Evolutionary conservation across 164 flowering plant species (phyloP).

Genomic region (Houttuynia cordata): DNA sequence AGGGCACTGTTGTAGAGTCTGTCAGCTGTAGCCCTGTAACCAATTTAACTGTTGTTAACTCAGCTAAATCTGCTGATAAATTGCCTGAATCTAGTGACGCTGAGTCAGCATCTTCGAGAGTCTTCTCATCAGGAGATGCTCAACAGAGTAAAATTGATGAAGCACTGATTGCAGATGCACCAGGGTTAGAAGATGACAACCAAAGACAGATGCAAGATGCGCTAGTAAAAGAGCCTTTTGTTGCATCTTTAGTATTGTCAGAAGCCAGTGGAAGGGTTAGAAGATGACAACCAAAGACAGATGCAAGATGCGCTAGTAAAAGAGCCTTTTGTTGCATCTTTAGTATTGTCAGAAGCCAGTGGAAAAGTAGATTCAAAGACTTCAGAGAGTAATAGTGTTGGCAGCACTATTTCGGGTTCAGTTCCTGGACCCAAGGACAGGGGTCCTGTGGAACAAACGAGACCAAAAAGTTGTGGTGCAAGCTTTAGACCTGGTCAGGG

Average conservation of each 20-base stretch:
- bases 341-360: constrained; percentile 9
- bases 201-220: constrained; percentile 10
- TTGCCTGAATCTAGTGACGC: neutral
- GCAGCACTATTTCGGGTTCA: constrained; percentile 8
- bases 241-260: constrained; percentile 5
- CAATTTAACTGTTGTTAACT: neutral
- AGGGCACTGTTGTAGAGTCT: constrained; percentile 1
- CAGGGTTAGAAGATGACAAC: too few relatives aligned
- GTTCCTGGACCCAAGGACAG: constrained; percentile 28
- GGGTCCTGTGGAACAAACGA: constrained; percentile 25
- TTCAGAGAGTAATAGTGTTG: constrained; percentile 11
- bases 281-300: constrained; percentile 1
- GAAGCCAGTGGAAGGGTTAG: constrained; percentile 4
- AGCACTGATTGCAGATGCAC: neutral
- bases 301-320: constrained; percentile 5
- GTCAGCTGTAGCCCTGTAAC: neutral
- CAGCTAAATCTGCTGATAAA: neutral
- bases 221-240: constrained; percentile 9
- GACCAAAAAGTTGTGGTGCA: constrained; percentile 23
- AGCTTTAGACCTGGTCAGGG: constrained; percentile 64
- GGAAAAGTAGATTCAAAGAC: neutral
- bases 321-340: constrained; percentile 11
- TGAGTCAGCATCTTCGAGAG: neutral
- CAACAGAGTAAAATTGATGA: neutral
- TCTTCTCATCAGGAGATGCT: neutral